Conservation (phyloP, 176 grass and related monocot species). For the Avena sativa region DNA sequence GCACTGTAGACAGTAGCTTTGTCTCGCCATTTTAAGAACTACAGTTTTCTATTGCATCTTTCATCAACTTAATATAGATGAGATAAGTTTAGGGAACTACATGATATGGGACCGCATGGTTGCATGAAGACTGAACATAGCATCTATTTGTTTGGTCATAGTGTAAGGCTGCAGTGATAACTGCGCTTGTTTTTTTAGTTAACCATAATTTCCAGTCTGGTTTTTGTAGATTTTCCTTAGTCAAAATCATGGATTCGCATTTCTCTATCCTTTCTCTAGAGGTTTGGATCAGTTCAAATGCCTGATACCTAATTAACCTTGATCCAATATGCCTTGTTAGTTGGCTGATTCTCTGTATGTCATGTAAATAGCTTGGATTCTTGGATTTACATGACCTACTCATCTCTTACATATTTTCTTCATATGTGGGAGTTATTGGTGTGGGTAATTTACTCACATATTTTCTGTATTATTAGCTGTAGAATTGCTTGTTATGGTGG, state of each 20-base stretch:
- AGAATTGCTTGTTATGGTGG: neutral
- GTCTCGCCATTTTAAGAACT: neutral
- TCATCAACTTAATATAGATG: neutral
- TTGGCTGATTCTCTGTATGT: neutral
- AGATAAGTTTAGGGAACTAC: neutral
- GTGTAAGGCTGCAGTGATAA: neutral
- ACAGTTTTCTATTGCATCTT: neutral
- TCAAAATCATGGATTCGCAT: neutral
- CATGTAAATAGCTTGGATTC: neutral
- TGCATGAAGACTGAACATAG: neutral
- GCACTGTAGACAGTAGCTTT: neutral
- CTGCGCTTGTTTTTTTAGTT: neutral
- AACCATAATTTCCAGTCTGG: neutral
- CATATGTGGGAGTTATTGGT: neutral
- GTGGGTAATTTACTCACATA: neutral
- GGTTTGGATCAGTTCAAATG: neutral
- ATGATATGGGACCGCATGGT: neutral
- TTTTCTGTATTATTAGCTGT: neutral
- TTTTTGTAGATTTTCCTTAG: neutral
- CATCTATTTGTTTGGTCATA: neutral
- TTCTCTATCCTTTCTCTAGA: neutral
- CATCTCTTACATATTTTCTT: neutral
- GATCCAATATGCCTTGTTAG: neutral
- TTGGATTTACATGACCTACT: neutral
- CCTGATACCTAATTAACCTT: neutral